phyloP scores from a whole-genome alignment of 2,329 filamentous ascomycete species.

The Claviceps citrina region DNA sequence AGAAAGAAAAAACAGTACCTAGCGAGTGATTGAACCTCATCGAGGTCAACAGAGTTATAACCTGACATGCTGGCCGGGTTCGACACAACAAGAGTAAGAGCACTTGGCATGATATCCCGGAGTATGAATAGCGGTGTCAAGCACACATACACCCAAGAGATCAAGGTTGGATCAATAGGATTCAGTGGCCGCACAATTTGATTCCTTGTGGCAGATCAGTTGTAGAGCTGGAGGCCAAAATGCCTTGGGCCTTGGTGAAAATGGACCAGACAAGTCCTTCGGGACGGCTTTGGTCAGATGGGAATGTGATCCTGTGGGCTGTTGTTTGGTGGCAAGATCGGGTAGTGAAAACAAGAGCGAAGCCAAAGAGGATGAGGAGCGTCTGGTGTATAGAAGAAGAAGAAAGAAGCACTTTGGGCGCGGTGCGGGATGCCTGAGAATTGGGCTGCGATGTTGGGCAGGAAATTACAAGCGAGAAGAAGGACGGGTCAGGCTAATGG shows the following conservation, averaged over 20 bases:
- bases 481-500: slow-evolving; percentile 25
- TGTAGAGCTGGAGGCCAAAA: slow-evolving; percentile 1
- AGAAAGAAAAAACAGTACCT: slow-evolving; percentile 45
- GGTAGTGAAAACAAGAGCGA: slow-evolving; percentile 8
- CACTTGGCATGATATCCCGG: slow-evolving; percentile 28
- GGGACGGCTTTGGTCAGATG: slow-evolving; percentile 6
- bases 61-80: slow-evolving; percentile 36
- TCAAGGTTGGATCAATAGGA: slow-evolving; percentile 4
- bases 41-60: slow-evolving; percentile 38
- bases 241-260: slow-evolving; percentile 10
- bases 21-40: slow-evolving; percentile 44
- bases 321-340: slow-evolving; percentile 9
- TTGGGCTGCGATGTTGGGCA: slow-evolving; percentile 21
- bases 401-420: background rate
- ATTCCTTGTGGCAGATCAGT: slow-evolving; percentile 10
- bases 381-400: slow-evolving; percentile 8
- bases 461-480: slow-evolving; percentile 16
- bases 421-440: slow-evolving; percentile 9
- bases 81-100: slow-evolving; percentile 32
- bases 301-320: slow-evolving; percentile 4
- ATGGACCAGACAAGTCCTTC: slow-evolving; percentile 15
- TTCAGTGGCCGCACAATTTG: slow-evolving; percentile 1
- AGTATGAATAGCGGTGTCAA: slow-evolving; percentile 3
- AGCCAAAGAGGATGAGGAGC: slow-evolving; percentile 9
- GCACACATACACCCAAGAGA: slow-evolving; percentile 3